Evolutionary conservation across 1,284 basidiomycete species (phyloP), one percentile per base, ranked within the genome.

Genomic region (Boletus mariae): DNA sequence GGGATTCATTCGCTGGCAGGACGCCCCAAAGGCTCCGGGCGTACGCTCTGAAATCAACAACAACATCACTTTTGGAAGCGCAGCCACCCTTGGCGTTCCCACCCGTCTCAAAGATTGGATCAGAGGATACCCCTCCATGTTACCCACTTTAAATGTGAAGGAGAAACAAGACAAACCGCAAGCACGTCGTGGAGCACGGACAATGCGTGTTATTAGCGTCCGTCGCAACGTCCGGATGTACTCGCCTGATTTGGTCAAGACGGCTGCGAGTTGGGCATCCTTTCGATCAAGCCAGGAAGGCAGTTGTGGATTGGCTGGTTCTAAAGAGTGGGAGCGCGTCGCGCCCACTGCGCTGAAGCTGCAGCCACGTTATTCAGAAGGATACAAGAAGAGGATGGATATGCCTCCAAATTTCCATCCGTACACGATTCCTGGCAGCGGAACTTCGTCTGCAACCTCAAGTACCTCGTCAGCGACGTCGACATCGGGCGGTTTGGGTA

Each of bases 91-190:
- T 5, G 84, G 85, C 17, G 82, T 93, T 8, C 90, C 92, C 3
- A 80, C 80, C 26, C 80, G 88, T 13, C 81, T 94, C 50, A 86
- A 88, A 65, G 86, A 89, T 58, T 94, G 91, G 92, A 89, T 93
- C 57, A 81, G 86, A 57, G 88, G 88, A 2, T 94, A 94, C 64
- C 92, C 92, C 0, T 66, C 78, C 9, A 87, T 82, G 77, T 69
- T 88, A 10, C 77, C 83, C 2, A 59, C 62, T 15, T 57, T 71
- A 29, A 72, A 68, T 5, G 26, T 57, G 45, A 68, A 63, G 38
- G 69, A 68, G 55, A 77, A 60, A 70, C 72, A 74, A 61, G 82
- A 67, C 51, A 78, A 64, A 49, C 77, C 72, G 50, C 79, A 69
- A 68, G 82, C 90, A 0, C 79, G 92, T 20, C 80, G 83, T 20